phyloP scores from a whole-genome alignment of 2,329 filamentous ascomycete genomes.

The Pleoardoris graminearum region DNA sequence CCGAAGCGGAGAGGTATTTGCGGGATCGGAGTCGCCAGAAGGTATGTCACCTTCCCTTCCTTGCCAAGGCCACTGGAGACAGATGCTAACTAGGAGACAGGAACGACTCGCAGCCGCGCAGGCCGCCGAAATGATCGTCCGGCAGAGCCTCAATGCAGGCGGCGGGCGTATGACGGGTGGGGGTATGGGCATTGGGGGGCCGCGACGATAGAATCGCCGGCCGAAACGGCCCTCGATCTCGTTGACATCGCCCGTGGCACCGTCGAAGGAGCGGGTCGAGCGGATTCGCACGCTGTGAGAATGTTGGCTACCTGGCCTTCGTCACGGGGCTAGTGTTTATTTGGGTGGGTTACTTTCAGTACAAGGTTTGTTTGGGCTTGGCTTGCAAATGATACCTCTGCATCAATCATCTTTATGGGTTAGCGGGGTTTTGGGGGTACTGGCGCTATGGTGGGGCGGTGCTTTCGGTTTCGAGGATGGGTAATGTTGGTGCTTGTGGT shows the following conservation, averaged over 20 bases:
- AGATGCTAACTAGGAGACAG: conserved; percentile 18
- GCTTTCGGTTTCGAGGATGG: neutral
- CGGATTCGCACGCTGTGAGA: neutral
- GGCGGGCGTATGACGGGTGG: conserved; percentile 54
- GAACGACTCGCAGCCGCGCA: conserved; percentile 88
- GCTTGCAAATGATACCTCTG: conserved; percentile 8
- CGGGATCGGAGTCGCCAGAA: conserved; percentile 91
- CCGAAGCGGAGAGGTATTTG: conserved; percentile 84
- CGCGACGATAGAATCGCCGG: conserved; percentile 14
- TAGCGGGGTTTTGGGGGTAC: conserved; percentile 6
- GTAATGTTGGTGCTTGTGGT: neutral
- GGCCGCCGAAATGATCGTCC: conserved; percentile 91
- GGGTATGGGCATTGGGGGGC: conserved; percentile 11
- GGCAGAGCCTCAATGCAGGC: conserved; percentile 76
- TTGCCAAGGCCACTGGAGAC: neutral
- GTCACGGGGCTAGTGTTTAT: too few species aligned
- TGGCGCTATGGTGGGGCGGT: neutral
- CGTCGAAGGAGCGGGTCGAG: neutral
- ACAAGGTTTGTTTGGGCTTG: neutral
- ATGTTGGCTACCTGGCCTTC: neutral
- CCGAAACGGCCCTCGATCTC: conserved; percentile 5
- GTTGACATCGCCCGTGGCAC: neutral
- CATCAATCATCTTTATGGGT: conserved; percentile 6
- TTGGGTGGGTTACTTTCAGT: neutral
- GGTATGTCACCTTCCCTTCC: conserved; percentile 27